Conservation (phyloP, 352 stramenopile species). For the Globisporangium spiculum region DNA sequence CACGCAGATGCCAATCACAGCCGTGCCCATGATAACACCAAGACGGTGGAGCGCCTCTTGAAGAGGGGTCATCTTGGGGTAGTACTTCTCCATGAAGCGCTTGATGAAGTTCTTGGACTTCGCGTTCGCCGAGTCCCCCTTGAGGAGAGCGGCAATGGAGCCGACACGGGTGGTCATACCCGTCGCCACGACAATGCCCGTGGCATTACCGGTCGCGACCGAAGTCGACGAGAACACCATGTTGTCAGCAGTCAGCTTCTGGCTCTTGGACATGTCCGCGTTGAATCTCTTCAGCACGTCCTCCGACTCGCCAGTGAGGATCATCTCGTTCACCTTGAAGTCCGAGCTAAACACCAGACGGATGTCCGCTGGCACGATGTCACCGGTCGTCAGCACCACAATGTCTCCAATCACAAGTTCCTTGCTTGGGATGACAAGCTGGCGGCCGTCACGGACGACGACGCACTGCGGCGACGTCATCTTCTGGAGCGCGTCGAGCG, state of each 20-base stretch:
- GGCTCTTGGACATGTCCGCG: slow-evolving; percentile 32
- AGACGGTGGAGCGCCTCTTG: slow-evolving; percentile 93
- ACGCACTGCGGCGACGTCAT: slow-evolving; percentile 68
- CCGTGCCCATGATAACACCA: slow-evolving; percentile 88
- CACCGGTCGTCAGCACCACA: slow-evolving; percentile 87
- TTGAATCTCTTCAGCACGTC: slow-evolving; percentile 75
- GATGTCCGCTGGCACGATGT: slow-evolving; percentile 92
- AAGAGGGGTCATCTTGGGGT: slow-evolving; percentile 85
- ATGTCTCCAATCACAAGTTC: slow-evolving; percentile 72
- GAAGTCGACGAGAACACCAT: slow-evolving; percentile 92
- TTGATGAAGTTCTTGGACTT: slow-evolving; percentile 52
- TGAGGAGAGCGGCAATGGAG: slow-evolving; percentile 56
- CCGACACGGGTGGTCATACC: slow-evolving; percentile 65
- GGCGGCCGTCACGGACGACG: slow-evolving; percentile 44
- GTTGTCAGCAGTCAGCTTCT: slow-evolving; percentile 75
- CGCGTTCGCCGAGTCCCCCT: slow-evolving; percentile 29
- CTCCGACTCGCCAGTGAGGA: slow-evolving; percentile 91
- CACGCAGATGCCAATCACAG: slow-evolving; percentile 85
- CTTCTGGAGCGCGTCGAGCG: slow-evolving; percentile 68
- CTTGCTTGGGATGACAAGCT: slow-evolving; percentile 52
- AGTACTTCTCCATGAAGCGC: slow-evolving; percentile 60
- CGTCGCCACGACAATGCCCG: slow-evolving; percentile 58
- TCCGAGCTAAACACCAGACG: slow-evolving; percentile 82
- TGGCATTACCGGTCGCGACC: slow-evolving; percentile 63
- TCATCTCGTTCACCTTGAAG: slow-evolving; percentile 92